Percentiles rank a stretch among this genome's conserved stretches.
phyloP scores from a whole-genome alignment of 768 basidiomycete genomes.

The Lyophyllum atratum region DNA sequence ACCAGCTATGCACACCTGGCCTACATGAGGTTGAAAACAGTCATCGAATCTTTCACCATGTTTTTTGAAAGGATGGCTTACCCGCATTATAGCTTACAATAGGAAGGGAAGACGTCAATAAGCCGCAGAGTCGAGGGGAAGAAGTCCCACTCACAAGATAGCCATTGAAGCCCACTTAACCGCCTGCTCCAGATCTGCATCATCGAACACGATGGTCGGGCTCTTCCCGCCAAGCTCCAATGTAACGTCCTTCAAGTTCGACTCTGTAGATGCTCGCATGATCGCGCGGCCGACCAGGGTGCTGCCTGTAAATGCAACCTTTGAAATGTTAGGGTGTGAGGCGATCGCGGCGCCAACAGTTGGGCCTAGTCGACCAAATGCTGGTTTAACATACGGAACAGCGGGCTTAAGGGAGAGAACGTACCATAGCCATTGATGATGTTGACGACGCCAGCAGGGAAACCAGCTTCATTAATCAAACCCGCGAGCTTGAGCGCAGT shows the following conservation, averaged over 20 bases:
- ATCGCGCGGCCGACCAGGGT: conserved; percentile 74
- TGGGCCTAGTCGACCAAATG: conserved; percentile 26
- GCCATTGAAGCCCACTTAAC: conserved; percentile 67
- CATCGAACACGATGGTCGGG: conserved; percentile 65
- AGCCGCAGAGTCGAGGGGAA: neutral
- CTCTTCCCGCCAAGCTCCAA: conserved; percentile 78
- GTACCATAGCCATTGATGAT: conserved; percentile 28
- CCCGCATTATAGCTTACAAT: neutral
- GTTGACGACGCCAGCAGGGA: conserved; percentile 81
- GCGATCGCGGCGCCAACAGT: conserved; percentile 72
- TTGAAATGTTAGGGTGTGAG: conserved; percentile 69
- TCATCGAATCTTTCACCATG: neutral
- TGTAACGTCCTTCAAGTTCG: conserved; percentile 77
- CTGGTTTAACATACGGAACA: neutral
- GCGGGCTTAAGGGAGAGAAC: neutral
- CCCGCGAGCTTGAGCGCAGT: conserved; percentile 57
- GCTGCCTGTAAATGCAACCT: conserved; percentile 53
- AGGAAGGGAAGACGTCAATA: too few relatives aligned
- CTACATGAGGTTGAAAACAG: neutral
- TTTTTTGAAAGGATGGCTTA: neutral
- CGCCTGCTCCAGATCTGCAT: conserved; percentile 65
- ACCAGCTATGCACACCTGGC: neutral
- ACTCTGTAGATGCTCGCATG: conserved; percentile 70
- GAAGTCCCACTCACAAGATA: conserved; percentile 54
- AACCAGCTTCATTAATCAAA: conserved; percentile 71